phyloP scores from a whole-genome alignment of 1,284 basidiomycete genomes.

The Filobasidium uniguttulatum region DNA sequence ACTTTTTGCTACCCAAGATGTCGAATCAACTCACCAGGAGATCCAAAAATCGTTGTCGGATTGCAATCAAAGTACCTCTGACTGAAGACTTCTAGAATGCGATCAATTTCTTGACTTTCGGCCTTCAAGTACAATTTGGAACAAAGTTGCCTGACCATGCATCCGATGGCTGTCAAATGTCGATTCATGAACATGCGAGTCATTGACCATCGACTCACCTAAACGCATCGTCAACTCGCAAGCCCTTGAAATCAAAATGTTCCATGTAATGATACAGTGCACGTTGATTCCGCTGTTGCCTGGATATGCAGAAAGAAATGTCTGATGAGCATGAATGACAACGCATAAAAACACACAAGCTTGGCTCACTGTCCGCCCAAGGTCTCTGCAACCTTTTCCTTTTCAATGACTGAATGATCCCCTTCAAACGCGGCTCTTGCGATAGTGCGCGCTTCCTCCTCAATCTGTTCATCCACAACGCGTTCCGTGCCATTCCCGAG shows the following conservation, averaged over 20 bases:
- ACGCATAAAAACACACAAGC: not conserved
- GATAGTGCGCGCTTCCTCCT: conserved; percentile 54
- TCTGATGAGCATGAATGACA: not conserved
- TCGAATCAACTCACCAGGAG: conserved; percentile 52
- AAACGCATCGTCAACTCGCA: conserved; percentile 80
- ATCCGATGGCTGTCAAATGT: not conserved
- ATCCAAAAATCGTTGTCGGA: conserved; percentile 61
- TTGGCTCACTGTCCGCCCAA: conserved; percentile 67
- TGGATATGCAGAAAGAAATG: conserved; percentile 27
- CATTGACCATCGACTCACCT: conserved; percentile 42
- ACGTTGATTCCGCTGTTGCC: conserved; percentile 58
- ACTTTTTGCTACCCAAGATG: not conserved
- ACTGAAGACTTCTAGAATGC: conserved; percentile 84
- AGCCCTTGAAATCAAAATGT: conserved; percentile 70
- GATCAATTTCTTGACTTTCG: conserved; percentile 95
- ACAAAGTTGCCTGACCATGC: conserved; percentile 69
- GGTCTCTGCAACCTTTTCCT: conserved; percentile 92
- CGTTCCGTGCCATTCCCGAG: not conserved
- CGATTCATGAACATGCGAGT: not conserved
- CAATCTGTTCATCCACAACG: conserved; percentile 27
- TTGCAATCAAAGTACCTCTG: conserved; percentile 84
- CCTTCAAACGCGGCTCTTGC: conserved; percentile 75
- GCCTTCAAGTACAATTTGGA: conserved; percentile 83
- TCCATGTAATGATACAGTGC: conserved; percentile 70
- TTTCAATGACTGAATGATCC: conserved; percentile 65